Percentiles rank a stretch among this genome's conserved stretches.
Conservation (phyloP, 352 stramenopile genomes). For the Phytopythium montanum region DNA sequence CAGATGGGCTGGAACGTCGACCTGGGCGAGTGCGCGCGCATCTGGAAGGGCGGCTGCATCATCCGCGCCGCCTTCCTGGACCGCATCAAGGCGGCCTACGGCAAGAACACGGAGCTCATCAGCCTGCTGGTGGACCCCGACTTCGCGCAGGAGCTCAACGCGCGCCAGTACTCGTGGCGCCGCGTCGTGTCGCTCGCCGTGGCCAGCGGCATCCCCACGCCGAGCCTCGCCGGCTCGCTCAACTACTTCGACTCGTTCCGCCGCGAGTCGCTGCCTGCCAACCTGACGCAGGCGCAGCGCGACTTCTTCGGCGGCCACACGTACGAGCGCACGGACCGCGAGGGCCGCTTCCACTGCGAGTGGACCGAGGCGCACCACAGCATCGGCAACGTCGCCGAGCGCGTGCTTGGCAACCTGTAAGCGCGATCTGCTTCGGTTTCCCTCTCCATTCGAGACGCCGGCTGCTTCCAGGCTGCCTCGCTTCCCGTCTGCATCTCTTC, state of each 20-base stretch:
- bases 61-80: constrained; percentile 97
- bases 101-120: constrained; percentile 88
- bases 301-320: constrained; percentile 99
- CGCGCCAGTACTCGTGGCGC: constrained; percentile 94
- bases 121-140: constrained; percentile 97
- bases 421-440: constrained; percentile 10
- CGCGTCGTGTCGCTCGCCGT: constrained; percentile 96
- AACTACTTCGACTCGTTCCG: constrained; percentile 99
- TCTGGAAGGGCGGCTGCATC: constrained; percentile 99
- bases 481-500: constrained; percentile 1
- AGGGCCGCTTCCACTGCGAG: constrained; percentile 95
- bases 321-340: constrained; percentile 94
- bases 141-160: constrained; percentile 95
- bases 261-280: constrained; percentile 92
- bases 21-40: constrained; percentile 95
- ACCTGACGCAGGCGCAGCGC: constrained; percentile 98
- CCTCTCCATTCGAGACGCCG: not conserved
- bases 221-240: constrained; percentile 91
- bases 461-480: not conserved
- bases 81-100: constrained; percentile 96
- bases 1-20: constrained; percentile 97
- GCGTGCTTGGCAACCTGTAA: constrained; percentile 92
- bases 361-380: constrained; percentile 97
- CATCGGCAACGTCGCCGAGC: constrained; percentile 94
- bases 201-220: constrained; percentile 90